These are phyloP conservation scores for Aspergillus piperis DNA, from an alignment of 2,329 filamentous ascomycete genomes.

Conservation along the genomic window DNA sequence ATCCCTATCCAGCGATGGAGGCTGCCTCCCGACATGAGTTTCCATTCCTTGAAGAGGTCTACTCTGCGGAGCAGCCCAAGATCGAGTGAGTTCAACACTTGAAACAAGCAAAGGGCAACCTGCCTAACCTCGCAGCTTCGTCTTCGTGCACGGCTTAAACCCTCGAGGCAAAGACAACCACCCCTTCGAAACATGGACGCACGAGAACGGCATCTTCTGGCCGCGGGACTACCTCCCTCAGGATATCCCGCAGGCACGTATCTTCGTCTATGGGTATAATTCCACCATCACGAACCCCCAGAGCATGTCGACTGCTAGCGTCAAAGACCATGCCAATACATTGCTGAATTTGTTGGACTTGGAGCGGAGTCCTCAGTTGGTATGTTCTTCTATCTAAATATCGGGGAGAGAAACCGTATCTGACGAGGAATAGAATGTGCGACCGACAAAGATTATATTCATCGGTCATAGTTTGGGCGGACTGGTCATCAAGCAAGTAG, in stretches of 20 bases:
- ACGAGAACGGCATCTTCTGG: slow-evolving; percentile 31
- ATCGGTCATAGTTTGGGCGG: slow-evolving; percentile 36
- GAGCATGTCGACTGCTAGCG: slow-evolving; percentile 36
- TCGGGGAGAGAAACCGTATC: too few species aligned
- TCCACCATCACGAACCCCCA: slow-evolving; percentile 33
- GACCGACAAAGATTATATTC: slow-evolving; percentile 33
- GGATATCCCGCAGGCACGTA: slow-evolving; percentile 32
- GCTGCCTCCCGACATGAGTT: slow-evolving; percentile 27
- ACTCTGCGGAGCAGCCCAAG: slow-evolving; percentile 27
- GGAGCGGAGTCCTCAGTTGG: slow-evolving; percentile 31
- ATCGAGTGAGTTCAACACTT: slow-evolving; percentile 27
- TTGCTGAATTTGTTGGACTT: slow-evolving; percentile 35
- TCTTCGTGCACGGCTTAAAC: slow-evolving; percentile 37
- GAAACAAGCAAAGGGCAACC: too few species aligned
- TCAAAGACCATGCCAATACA: slow-evolving; percentile 39
- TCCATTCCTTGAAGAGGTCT: slow-evolving; percentile 34
- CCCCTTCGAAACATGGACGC: slow-evolving; percentile 37
- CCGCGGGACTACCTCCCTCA: slow-evolving; percentile 27
- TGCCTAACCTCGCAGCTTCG: slow-evolving; percentile 21
- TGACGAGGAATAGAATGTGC: slow-evolving; percentile 15
- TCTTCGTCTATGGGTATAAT: slow-evolving; percentile 39
- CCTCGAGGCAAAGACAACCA: slow-evolving; percentile 34
- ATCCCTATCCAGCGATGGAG: not conserved
- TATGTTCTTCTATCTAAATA: not conserved
- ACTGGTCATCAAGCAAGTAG: slow-evolving; percentile 35